These are phyloP conservation scores for Zygnema cylindricum DNA, from an alignment of 139 green algal species.

Conservation along the genomic window DNA sequence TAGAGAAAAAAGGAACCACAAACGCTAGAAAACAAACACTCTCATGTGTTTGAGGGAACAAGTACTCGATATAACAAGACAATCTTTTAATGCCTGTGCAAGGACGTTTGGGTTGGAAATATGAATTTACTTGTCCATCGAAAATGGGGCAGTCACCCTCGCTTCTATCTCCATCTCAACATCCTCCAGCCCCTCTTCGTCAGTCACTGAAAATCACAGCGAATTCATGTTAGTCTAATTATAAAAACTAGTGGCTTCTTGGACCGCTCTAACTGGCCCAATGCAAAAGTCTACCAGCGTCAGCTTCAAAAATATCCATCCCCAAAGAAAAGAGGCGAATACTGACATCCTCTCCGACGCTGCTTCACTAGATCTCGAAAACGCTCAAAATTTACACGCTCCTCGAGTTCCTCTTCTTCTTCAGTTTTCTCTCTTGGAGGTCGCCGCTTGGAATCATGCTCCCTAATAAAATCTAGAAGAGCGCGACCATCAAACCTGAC, in stretches of 20 bases:
- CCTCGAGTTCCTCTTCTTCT: slow-evolving; percentile 58
- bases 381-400: slow-evolving; percentile 57
- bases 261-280: no score
- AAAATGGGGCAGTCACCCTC: not conserved
- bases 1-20: no score
- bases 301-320: not conserved
- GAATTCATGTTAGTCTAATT: slow-evolving; percentile 27
- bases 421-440: slow-evolving; percentile 41
- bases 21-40: no score
- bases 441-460: slow-evolving; percentile 45
- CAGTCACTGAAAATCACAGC: slow-evolving; percentile 46
- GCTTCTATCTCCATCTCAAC: slow-evolving; percentile 48
- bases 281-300: no score
- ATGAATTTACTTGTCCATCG: not conserved
- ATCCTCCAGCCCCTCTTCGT: slow-evolving; percentile 52
- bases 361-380: slow-evolving; percentile 57
- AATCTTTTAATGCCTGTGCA: no score
- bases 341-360: slow-evolving; percentile 54
- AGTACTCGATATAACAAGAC: no score
- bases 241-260: no score
- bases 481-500: slow-evolving; percentile 60
- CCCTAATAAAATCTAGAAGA: slow-evolving; percentile 60
- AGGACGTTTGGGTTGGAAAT: no score
- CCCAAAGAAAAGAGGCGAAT: slow-evolving; percentile 1
- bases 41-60: no score